Evolutionary conservation across 306 rosid species (phyloP).

Genomic region (Cercis canadensis): DNA sequence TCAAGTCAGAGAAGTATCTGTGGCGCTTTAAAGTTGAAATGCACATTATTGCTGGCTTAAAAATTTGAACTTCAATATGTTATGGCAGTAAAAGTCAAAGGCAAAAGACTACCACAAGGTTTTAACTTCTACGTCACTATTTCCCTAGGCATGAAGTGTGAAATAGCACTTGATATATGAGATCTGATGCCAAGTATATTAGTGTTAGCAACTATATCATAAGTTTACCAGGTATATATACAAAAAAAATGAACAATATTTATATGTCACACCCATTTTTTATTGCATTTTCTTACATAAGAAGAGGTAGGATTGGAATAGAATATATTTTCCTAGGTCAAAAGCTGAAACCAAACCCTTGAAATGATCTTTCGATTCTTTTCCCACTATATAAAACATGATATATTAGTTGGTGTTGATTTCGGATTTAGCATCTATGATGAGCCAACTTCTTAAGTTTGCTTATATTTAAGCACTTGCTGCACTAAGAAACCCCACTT

Average conservation of each 20-base stretch:
- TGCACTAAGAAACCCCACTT: not conserved
- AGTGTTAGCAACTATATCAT: slow-evolving; percentile 1
- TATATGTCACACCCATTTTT: not conserved
- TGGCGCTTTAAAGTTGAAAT: slow-evolving; percentile 16
- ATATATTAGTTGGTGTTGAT: slow-evolving; percentile 1
- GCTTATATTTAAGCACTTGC: slow-evolving; percentile 1
- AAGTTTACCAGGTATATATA: slow-evolving; percentile 12
- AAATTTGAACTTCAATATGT: slow-evolving; percentile 15
- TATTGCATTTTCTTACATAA: not conserved
- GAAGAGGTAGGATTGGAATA: not conserved
- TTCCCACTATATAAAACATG: not conserved
- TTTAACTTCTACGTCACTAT: not conserved
- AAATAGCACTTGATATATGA: slow-evolving; percentile 7
- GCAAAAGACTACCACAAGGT: not conserved
- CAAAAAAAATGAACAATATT: not conserved
- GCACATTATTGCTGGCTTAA: slow-evolving; percentile 16
- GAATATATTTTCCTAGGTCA: not conserved
- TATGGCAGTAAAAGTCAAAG: slow-evolving; percentile 15
- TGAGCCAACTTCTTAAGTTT: not conserved
- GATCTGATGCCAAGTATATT: not conserved
- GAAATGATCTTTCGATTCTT: not conserved
- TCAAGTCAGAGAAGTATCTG: not conserved
- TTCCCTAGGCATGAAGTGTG: not conserved
- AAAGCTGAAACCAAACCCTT: not conserved
- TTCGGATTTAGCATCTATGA: not conserved